Base-by-base conservation (phyloP, 768 basidiomycete genomes). In the Trichaptum fuscoviolaceum region DNA sequence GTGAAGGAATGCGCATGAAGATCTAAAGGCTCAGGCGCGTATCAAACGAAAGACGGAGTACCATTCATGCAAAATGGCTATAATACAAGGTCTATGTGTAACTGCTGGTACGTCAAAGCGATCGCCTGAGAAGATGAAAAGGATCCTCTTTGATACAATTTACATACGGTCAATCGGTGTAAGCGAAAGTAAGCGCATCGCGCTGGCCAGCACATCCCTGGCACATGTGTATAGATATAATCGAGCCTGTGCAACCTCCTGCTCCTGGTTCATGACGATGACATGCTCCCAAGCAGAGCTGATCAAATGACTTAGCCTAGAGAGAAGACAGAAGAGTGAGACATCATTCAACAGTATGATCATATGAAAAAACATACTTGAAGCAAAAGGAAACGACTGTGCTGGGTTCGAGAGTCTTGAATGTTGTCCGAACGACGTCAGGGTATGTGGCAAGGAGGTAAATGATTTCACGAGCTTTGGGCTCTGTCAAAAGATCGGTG, bases 111-210 rank as follows among this genome's bases (percentile, higher is more conserved):
- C 5, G 42, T 2, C 42, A 52, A 4, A 4, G 15, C 15, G 42
- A 52, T 20, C 20, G 3, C 42, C 10, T 4, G 42, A 15, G 3
- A 15, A 75, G 62, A 66, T 68, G 60, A 75, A 77, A 35, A 75
- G 77, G 0, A 2, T n/a, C 0, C 65, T 67, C 1, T 63, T 67
- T 79, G 0, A 2, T n/a, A 0, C 65, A 67, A 1, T 63, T 67
- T 80, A 84, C 83, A 84, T 84, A 64, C 80, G 68, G 70, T 83
- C 81, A 30, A 84, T 74, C 15, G 82, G 82, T 52, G 77, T 79
- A 68, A 84, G 71, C 63, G 80, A 82, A 58, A 84, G 70, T 69
- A 83, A 67, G 67, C 76, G 75, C 78, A 84, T 79, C 20, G 79
- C 82, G 42, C 69, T 72, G 6, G 75, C 78, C 67, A 84, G 74